These are phyloP conservation scores for Letharia columbiana DNA, from an alignment of 495 filamentous ascomycete genomes.

Conservation along the genomic window DNA sequence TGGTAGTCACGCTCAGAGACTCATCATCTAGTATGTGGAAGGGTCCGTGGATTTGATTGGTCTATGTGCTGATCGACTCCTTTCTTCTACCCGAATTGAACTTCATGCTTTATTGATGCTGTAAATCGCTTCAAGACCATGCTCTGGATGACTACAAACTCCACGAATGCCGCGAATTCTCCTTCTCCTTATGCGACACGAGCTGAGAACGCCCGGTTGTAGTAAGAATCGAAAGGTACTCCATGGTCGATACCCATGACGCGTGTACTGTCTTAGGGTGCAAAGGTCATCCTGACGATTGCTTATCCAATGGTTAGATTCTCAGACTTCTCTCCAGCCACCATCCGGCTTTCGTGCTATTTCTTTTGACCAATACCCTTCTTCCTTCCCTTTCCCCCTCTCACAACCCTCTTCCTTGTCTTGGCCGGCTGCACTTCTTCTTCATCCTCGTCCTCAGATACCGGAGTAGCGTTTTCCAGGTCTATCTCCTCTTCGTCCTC, in stretches of 20 bases:
- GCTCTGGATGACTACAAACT: background rate
- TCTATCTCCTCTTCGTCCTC: slow-evolving; percentile 20
- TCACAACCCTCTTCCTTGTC: background rate
- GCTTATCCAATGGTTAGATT: background rate
- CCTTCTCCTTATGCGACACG: background rate
- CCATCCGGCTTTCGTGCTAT: background rate
- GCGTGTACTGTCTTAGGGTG: background rate
- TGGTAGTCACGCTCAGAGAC: background rate
- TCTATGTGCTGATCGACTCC: too few species aligned
- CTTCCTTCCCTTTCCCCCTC: background rate
- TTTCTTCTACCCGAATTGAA: background rate
- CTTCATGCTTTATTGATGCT: background rate
- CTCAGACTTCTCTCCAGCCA: background rate
- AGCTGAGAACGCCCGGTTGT: background rate
- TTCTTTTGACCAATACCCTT: slow-evolving; percentile 7
- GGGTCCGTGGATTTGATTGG: background rate
- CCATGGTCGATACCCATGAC: too few species aligned
- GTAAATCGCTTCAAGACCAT: background rate
- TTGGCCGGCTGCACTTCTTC: slow-evolving; percentile 12
- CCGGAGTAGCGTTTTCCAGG: background rate
- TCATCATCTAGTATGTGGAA: background rate
- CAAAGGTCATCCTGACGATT: background rate
- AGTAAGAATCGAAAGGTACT: too few species aligned
- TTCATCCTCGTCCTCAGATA: slow-evolving; percentile 11
- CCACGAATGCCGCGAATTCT: background rate